These are phyloP conservation scores for Cladophialophora bantiana DNA, from an alignment of 2,329 filamentous ascomycete species.

Conservation along the genomic window DNA sequence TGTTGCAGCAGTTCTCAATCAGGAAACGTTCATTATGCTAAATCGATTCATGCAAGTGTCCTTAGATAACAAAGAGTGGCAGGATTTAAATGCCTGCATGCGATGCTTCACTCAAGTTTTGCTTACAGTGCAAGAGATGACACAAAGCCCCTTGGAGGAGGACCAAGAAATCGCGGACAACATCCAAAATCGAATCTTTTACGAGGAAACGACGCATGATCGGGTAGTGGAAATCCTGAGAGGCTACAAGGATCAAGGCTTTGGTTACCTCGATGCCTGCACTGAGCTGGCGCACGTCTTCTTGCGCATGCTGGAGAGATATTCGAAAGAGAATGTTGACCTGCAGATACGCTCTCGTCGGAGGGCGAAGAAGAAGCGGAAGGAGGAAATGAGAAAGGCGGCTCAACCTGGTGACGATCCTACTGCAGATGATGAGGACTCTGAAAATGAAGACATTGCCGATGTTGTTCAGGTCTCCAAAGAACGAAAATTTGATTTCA, in stretches of 20 bases:
- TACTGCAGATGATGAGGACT: conserved; percentile 62
- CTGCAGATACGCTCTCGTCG: conserved; percentile 88
- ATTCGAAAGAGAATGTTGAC: conserved; percentile 93
- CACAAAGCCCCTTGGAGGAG: conserved; percentile 81
- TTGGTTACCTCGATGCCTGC: conserved; percentile 89
- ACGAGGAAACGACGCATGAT: conserved; percentile 94
- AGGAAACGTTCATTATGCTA: conserved; percentile 91
- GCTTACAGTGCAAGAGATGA: conserved; percentile 91
- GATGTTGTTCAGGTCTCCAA: conserved; percentile 73
- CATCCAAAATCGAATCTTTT: conserved; percentile 95
- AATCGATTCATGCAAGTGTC: conserved; percentile 81
- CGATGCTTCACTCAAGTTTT: conserved; percentile 94
- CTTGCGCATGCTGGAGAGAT: conserved; percentile 86
- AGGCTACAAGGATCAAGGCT: conserved; percentile 91
- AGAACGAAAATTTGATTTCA: conserved; percentile 95
- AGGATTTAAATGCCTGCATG: conserved; percentile 85
- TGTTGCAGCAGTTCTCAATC: conserved; percentile 87
- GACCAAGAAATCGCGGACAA: conserved; percentile 98
- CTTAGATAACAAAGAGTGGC: conserved; percentile 84
- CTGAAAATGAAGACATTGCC: conserved; percentile 76
- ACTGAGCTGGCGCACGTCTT: conserved; percentile 94
- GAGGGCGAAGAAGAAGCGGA: conserved; percentile 75
- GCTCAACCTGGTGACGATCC: conserved; percentile 52
- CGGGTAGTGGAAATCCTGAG: conserved; percentile 79
- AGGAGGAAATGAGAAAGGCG: conserved; percentile 60